phyloP scores from a whole-genome alignment of 371 early-diverging fungal genomes.

The Globomyces sp. region DNA sequence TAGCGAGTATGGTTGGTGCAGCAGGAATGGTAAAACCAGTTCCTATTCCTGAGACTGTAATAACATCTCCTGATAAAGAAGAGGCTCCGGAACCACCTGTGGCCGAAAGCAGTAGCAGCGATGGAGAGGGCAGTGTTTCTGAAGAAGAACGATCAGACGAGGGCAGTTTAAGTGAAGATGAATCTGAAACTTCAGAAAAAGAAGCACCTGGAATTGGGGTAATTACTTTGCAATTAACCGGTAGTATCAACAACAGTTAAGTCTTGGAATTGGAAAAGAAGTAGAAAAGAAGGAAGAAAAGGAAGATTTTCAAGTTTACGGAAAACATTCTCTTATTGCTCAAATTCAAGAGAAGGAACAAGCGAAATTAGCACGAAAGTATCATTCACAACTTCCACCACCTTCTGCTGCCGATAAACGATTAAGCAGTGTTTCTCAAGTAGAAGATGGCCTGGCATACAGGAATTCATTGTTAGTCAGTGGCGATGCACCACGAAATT shows the following conservation, averaged over 20 bases:
- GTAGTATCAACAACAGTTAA: too few relatives aligned
- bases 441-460: too few relatives aligned
- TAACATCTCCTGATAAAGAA: background rate
- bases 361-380: background rate
- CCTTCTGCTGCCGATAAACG: too few relatives aligned
- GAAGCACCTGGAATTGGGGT: background rate
- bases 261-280: slow-evolving; percentile 12
- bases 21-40: background rate
- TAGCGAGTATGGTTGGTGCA: slow-evolving; percentile 6
- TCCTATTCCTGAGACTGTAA: background rate
- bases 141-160: slow-evolving; percentile 20
- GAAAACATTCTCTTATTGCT: slow-evolving; percentile 41
- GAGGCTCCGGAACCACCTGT: background rate
- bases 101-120: slow-evolving; percentile 15
- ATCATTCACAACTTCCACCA: background rate
- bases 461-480: too few relatives aligned
- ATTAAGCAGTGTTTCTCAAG: too few relatives aligned
- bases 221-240: too few relatives aligned
- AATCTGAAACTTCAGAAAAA: background rate
- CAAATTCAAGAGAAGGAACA: slow-evolving; percentile 33
- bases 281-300: slow-evolving; percentile 14
- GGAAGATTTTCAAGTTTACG: slow-evolving; percentile 25
- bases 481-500: too few relatives aligned
- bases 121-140: slow-evolving; percentile 22
- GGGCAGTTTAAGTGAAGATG: slow-evolving; percentile 17